Evolutionary conservation across 2,329 filamentous ascomycete species (phyloP).

Genomic region (Blumeriella jaapii): DNA sequence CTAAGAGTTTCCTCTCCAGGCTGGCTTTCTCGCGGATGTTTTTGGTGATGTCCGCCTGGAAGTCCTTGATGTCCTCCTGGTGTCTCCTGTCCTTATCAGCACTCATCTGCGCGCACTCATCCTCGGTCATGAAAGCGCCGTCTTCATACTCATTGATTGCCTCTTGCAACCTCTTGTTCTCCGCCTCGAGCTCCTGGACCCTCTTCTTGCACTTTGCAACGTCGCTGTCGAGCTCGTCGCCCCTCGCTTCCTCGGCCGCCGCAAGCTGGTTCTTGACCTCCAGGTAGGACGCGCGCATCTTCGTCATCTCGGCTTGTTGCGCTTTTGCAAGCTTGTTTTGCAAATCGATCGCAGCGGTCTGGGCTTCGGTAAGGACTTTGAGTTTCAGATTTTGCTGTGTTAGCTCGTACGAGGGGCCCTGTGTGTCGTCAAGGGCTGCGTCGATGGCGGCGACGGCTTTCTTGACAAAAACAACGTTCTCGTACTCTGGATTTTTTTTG

Average conservation of each 20-base stretch:
- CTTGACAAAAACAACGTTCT: neutral
- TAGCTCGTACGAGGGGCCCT: neutral
- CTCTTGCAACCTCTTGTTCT: neutral
- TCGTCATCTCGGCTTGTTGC: neutral
- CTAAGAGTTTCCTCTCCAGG: neutral
- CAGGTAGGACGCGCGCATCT: neutral
- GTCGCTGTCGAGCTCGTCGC: neutral
- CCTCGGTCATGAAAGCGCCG: neutral
- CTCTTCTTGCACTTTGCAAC: neutral
- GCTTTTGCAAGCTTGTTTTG: neutral
- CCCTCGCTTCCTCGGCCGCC: neutral
- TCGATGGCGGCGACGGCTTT: neutral
- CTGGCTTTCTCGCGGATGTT: neutral
- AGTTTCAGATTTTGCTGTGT: neutral
- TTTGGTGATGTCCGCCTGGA: neutral
- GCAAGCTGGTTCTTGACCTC: neutral
- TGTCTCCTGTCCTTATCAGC: neutral
- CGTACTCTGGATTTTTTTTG: neutral
- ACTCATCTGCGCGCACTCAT: neutral
- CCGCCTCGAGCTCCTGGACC: too few relatives aligned
- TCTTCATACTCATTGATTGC: neutral
- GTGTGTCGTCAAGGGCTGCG: neutral
- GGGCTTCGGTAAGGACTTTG: neutral
- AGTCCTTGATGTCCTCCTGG: neutral
- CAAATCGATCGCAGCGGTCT: neutral